Evolutionary conservation across 495 filamentous ascomycete genomes (phyloP).

Genomic region (Talaromyces proteolyticus): DNA sequence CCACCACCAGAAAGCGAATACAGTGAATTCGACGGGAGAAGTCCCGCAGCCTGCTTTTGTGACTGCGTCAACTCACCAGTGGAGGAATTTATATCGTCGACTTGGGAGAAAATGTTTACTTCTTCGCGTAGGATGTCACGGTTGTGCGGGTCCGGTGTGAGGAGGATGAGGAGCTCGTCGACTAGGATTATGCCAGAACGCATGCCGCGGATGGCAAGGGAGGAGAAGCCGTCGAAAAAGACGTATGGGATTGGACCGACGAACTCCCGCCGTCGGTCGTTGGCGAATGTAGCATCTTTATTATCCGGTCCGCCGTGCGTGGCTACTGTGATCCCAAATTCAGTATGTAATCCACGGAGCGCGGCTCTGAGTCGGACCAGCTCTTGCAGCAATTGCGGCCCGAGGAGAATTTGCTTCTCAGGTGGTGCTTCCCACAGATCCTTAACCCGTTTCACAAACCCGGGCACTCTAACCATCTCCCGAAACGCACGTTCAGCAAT

Average conservation of each 20-base stretch:
- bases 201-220: constrained; percentile 15
- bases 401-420: constrained; percentile 5
- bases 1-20: no score
- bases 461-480: constrained; percentile 19
- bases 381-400: constrained; percentile 11
- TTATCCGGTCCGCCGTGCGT: constrained; percentile 8
- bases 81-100: neutral
- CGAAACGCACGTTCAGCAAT: constrained; percentile 22
- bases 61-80: neutral
- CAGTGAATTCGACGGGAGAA: no score
- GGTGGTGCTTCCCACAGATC: constrained; percentile 5
- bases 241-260: constrained; percentile 20
- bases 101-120: neutral
- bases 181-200: constrained; percentile 18
- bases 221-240: constrained; percentile 23
- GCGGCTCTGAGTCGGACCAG: constrained; percentile 15
- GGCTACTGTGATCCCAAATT: constrained; percentile 19
- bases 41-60: neutral
- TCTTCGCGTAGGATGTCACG: neutral
- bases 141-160: constrained; percentile 11
- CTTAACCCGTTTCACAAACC: constrained; percentile 15
- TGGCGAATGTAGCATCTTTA: neutral
- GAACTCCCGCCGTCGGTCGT: constrained; percentile 9
- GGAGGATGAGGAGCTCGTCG: constrained; percentile 18
- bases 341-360: constrained; percentile 19